Base-by-base conservation (phyloP, 2,329 filamentous ascomycete species). In the Parastagonospora avenae region DNA sequence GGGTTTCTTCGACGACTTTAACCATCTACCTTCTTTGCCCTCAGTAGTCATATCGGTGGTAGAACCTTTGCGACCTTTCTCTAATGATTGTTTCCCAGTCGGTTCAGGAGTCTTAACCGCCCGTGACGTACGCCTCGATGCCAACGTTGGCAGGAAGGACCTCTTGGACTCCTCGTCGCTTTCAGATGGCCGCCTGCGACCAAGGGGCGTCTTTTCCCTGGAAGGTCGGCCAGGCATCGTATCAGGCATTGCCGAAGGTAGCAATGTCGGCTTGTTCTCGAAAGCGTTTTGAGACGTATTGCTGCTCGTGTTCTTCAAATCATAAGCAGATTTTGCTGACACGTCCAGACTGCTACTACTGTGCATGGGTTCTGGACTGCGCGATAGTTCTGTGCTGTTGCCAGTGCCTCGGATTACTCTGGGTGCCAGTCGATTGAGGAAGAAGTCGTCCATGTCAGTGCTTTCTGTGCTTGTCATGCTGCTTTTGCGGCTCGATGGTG, bases 401-500 rank as follows among this genome's bases (percentile, higher is more conserved):
- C 76, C 76, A 4, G 72, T 74, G 11, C 78, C 78, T 29, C 78
- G 73, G 38, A 80, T 66, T 14, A 78, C 67, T 11, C 75, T 73
- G 8, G 79, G 79, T 16, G 67, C 69, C 11, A 79, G 70, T 35
- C 76, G 70, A 24, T 78, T 76, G n/a, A 71, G 66, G 32, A 79
- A 68, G 48, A 79, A 80, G 24, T 78, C 73, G 42, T 79, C 77
- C 60, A 79, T 66, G 6, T 78, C 76, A 1, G 70, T 63, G 19
- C 70, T 74, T 6, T 68, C 70, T 7, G 75, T 77, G 54, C 72
- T 77, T 4, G 69, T 71, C 47, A 74, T 63, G 53, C 77, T 79
- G 51, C 70, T 74, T 46, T 78, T 79, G 37, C 76, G 70, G 16
- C 67, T 76, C 7, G 71, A 68, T 5, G 71, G 63, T 10, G 69